Evolutionary conservation across 495 filamentous ascomycete species (phyloP), one percentile per base, ranked within the genome.

Genomic region (Platismatia glauca): DNA sequence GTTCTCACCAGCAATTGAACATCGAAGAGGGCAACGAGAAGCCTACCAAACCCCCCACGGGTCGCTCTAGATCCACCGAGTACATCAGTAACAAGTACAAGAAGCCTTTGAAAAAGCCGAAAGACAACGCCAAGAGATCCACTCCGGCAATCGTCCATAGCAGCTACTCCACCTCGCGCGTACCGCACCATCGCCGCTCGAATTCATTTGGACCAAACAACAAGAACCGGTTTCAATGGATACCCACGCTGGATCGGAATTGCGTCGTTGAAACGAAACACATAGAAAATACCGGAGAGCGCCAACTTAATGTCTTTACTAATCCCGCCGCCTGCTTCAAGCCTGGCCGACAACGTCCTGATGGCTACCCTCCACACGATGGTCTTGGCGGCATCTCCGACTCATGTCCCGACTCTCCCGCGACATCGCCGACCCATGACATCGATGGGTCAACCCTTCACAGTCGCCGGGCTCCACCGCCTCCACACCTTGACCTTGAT

Each of bases 321-420:
- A 70, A 70, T 46, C 68, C 68, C 18, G 68, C 68, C 34, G 68
- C 66, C 15, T 68, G 59, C 38, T 66, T 66, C 58, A 62, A 62
- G 43, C 58, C 66, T 24, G 66, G 64, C n/a, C 52, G 60, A 52
- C 29, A 55, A 39, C 55, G 43, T 27, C 58, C 60, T n/a, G 43
- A 59, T 29, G 64, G 60, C 29, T 63, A 62, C 44, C 66, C 68
- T 20, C 58, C 63, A 6, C 68, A 70, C 50, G 68, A 70, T 37
- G 68, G 68, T 24, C 60, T 68, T 31, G 68, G 68, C 41, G 68
- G 66, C 34, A 66, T 70, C 31, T 62, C 67, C 29, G 52, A 64
- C 41, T 63, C 50, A 18, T 53, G 50, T 33, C 29, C 29, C 29
- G 50, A 53, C 20, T 53, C 62, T 16, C 66, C 63, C 1, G 31